These are phyloP conservation scores for Cytospora piceicola DNA, from an alignment of 2,329 filamentous ascomycete species.

Conservation along the genomic window DNA sequence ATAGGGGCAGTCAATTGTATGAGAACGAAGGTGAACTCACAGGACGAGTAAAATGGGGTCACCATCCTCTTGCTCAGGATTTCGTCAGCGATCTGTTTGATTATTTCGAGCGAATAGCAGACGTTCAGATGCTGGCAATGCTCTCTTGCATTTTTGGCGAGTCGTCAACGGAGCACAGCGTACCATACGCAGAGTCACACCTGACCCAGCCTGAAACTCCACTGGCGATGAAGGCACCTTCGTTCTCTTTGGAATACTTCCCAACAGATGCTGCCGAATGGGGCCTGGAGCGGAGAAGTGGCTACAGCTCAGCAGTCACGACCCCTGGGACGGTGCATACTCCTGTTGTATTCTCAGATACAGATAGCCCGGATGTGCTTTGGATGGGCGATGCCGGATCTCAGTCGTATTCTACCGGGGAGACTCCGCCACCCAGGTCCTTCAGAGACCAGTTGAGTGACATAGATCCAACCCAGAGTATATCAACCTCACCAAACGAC, in stretches of 20 bases:
- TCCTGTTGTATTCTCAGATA: conserved; percentile 57
- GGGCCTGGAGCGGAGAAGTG: conserved; percentile 56
- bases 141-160: conserved; percentile 72
- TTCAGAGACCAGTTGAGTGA: conserved; percentile 51
- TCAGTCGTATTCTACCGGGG: conserved; percentile 64
- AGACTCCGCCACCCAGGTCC: conserved; percentile 60
- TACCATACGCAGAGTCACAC: conserved; percentile 61
- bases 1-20: conserved; percentile 34
- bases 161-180: conserved; percentile 56
- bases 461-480: conserved; percentile 52
- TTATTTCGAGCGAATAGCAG: conserved; percentile 64
- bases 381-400: conserved; percentile 59
- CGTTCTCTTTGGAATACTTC: conserved; percentile 70
- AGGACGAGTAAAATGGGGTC: conserved; percentile 70
- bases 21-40: conserved; percentile 43
- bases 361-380: conserved; percentile 57
- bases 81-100: conserved; percentile 66
- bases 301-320: conserved; percentile 57
- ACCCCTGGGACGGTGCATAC: conserved; percentile 63
- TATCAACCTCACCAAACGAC: conserved; percentile 64
- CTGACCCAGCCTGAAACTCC: conserved; percentile 64
- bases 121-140: conserved; percentile 74
- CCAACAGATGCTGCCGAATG: conserved; percentile 60
- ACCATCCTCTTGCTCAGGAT: conserved; percentile 65
- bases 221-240: conserved; percentile 66